phyloP scores from a whole-genome alignment of 1,139 yeast species.

The Kodamaea suecica region DNA sequence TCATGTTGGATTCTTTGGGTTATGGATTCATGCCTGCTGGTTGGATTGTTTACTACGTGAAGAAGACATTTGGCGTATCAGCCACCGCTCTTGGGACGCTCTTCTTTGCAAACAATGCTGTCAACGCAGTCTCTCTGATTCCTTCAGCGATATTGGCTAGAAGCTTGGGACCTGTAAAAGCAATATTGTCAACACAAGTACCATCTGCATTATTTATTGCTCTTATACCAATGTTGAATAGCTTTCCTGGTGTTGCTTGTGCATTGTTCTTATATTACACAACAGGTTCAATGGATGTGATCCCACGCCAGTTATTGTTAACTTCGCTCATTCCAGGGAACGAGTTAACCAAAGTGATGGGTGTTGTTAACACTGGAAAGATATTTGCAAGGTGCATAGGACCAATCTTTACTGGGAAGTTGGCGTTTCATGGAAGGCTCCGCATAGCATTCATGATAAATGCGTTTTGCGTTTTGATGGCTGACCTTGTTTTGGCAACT shows the following conservation, averaged over 20 bases:
- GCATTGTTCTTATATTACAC: conserved; percentile 55
- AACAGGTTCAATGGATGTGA: conserved; percentile 82
- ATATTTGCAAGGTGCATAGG: conserved; percentile 83
- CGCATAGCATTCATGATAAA: conserved; percentile 61
- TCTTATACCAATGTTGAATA: conserved; percentile 23
- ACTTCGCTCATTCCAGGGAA: conserved; percentile 61
- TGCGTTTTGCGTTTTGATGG: conserved; percentile 50
- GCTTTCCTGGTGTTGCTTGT: conserved; percentile 37
- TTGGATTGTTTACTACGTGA: conserved; percentile 82
- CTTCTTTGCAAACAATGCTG: conserved; percentile 61
- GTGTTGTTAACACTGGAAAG: conserved; percentile 80
- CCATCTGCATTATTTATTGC: conserved; percentile 67
- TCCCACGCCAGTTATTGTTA: conserved; percentile 78
- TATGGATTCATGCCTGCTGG: conserved; percentile 85
- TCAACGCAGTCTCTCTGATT: conserved; percentile 60
- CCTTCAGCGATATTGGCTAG: conserved; percentile 72
- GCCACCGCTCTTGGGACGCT: conserved; percentile 46
- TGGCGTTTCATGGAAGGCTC: conserved; percentile 54
- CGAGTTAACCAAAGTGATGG: conserved; percentile 77
- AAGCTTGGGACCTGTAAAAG: conserved; percentile 70
- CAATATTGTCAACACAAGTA: conserved; percentile 71
- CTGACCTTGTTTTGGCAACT: conserved; percentile 37
- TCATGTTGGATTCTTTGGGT: conserved; percentile 81
- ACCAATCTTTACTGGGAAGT: conserved; percentile 71
- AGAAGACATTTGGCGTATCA: conserved; percentile 33